Evolutionary conservation across 2,329 filamentous ascomycete species (phyloP).

Genomic region (Zymoseptoria passerinii): DNA sequence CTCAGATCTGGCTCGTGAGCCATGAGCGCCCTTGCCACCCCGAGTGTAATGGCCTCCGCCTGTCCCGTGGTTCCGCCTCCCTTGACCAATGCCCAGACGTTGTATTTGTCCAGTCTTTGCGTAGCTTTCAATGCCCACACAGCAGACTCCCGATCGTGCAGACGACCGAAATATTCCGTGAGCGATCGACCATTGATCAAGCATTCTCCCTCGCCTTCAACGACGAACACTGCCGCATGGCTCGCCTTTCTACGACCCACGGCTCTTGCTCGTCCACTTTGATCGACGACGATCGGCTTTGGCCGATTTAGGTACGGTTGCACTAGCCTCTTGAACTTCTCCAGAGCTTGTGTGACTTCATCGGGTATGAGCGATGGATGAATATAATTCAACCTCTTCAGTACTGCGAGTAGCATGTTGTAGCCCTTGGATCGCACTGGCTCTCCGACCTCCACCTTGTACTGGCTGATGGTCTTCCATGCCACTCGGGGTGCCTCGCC

Average conservation of each 20-base stretch:
- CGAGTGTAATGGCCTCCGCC: constrained; percentile 87
- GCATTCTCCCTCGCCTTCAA: constrained; percentile 87
- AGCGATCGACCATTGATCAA: constrained; percentile 85
- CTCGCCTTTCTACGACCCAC: constrained; percentile 83
- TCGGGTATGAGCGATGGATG: constrained; percentile 66
- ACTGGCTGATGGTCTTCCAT: constrained; percentile 73
- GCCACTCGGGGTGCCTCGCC: constrained; percentile 63
- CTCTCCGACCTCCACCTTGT: constrained; percentile 64
- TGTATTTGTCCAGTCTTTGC: constrained; percentile 86
- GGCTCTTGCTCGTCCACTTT: constrained; percentile 67
- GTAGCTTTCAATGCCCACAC: constrained; percentile 84
- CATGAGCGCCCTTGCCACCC: constrained; percentile 76
- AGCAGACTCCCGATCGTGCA: constrained; percentile 91
- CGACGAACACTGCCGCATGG: constrained; percentile 73
- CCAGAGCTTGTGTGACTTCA: constrained; percentile 58
- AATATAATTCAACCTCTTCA: constrained; percentile 77
- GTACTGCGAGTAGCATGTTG: constrained; percentile 63
- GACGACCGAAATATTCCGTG: constrained; percentile 68
- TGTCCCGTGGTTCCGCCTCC: constrained; percentile 93
- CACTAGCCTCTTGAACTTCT: constrained; percentile 64
- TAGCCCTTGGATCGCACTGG: constrained; percentile 69
- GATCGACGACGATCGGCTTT: constrained; percentile 61
- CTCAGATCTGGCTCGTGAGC: constrained; percentile 91
- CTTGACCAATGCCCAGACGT: constrained; percentile 75
- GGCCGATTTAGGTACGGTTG: constrained; percentile 60